Conservation (phyloP, 257 asterid species). For the Solanum appendiculatum region DNA sequence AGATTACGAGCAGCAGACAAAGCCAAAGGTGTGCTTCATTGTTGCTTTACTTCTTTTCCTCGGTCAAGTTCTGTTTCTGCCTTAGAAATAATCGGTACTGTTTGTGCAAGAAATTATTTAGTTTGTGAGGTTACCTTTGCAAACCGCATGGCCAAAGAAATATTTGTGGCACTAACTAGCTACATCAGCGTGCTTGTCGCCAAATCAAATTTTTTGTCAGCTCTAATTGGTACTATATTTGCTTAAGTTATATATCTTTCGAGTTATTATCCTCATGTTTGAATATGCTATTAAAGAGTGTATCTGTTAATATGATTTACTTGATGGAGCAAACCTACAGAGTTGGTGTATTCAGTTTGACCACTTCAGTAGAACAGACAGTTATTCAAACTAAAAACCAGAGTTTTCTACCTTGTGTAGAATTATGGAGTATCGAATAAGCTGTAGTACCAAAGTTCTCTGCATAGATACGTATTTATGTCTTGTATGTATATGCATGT, state of each 20-base stretch:
- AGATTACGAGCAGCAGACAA: slow-evolving; percentile 76
- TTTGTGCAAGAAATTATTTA: not conserved
- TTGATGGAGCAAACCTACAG: not conserved
- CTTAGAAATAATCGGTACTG: not conserved
- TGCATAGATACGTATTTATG: not conserved
- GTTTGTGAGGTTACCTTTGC: not conserved
- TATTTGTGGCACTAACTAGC: not conserved
- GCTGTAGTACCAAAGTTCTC: not conserved
- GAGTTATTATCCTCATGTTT: not conserved
- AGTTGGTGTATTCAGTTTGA: not conserved
- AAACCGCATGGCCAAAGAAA: not conserved
- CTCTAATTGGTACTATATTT: not conserved
- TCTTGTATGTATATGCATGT: not conserved
- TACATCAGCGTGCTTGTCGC: not conserved
- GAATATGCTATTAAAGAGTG: not conserved
- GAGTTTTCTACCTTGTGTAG: not conserved
- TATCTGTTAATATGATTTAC: not conserved
- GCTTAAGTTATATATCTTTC: not conserved
- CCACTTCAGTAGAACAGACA: not conserved
- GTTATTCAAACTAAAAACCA: not conserved
- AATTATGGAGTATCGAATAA: not conserved
- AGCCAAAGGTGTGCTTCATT: slow-evolving; percentile 58
- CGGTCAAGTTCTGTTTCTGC: not conserved
- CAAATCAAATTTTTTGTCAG: not conserved
- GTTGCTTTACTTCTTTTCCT: slow-evolving; percentile 1